Evolutionary conservation across 129 eudicot species (phyloP), one percentile per base, ranked within the genome.

Genomic region (Smallanthus sonchifolius): DNA sequence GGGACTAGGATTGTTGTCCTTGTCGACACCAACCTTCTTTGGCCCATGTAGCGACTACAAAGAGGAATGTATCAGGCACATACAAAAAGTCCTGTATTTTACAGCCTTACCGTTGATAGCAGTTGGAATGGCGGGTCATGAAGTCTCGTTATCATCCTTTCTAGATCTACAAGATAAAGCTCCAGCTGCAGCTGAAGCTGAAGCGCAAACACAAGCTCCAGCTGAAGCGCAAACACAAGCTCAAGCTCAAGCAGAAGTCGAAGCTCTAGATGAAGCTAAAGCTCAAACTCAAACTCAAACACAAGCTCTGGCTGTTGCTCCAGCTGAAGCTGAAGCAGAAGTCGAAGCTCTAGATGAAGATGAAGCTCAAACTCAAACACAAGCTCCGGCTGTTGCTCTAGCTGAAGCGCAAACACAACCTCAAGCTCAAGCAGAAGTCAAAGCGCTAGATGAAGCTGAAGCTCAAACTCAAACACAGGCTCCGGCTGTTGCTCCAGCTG

Each of bases 1-100:
- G 96, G 96, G 92, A 42, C 62, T 89, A 70, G 88, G 90, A 1
- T 70, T 89, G 6, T 60, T 89, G n/a, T 42, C 85, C 37, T 81
- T 89, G 83, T 89, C 92, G 51, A 89, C 87, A 3, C 96, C 92
- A 36, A 65, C 79, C 0, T 82, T 87, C 48, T 82, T 85, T 14
- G 83, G 82, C 0, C 77, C 86, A 9, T 88, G 95, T 76, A 54
- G 55, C 1, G 73, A 75, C 2, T 83, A 81, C 77, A 77, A 82
- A 20, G 84, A 77, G 39, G 80, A 79, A 73, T 88, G 90, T 79
- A 77, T 87, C 5, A 83, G 88, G 14, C 67, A 81, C 11, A 57
- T 56, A 9, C 96, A 89, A 70, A 81, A 68, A 61, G 36, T 54
- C 52, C 79, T 87, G 65, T 83, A 87, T 42, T 89, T 73, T 81